Evolutionary conservation across 768 basidiomycete genomes (phyloP).

Genomic region (Tulasnella calospora): DNA sequence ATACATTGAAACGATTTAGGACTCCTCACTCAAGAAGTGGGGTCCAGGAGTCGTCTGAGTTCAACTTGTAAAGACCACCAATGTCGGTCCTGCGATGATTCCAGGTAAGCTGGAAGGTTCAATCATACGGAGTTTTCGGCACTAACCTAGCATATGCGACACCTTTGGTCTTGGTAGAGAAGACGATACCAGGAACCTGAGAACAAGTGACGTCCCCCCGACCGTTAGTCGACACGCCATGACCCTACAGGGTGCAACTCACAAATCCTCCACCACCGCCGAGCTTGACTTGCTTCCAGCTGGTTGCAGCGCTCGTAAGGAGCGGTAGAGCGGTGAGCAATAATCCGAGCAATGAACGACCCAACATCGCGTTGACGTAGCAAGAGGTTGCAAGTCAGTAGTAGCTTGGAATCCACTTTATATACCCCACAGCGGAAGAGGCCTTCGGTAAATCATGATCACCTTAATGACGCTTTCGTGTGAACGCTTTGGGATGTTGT

Average conservation of each 20-base stretch:
- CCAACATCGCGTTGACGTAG: not conserved
- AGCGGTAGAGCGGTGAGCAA: not conserved
- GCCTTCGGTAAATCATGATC: not conserved
- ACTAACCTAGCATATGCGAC: slow-evolving; percentile 13
- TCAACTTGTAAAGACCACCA: slow-evolving; percentile 24
- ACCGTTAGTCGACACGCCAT: not conserved
- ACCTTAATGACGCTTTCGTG: not conserved
- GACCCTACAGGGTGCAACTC: not conserved
- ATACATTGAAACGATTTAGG: not conserved
- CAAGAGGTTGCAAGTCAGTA: not conserved
- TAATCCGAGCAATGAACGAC: not conserved
- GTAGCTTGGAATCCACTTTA: not conserved
- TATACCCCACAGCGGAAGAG: not conserved
- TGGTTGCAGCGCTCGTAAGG: slow-evolving; percentile 3
- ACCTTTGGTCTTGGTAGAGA: not conserved
- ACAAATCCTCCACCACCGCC: slow-evolving; percentile 24
- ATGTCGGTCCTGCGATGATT: slow-evolving; percentile 13
- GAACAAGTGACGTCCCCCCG: not conserved
- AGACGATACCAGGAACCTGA: slow-evolving; percentile 21
- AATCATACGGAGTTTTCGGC: not conserved
- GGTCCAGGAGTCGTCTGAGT: slow-evolving; percentile 25
- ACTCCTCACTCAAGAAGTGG: slow-evolving; percentile 24
- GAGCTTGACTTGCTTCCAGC: slow-evolving; percentile 21
- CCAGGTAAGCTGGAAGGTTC: not conserved
- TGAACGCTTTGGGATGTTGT: not conserved